Conservation (phyloP, 2,329 filamentous ascomycete species). For the Scytalidium lignicola region DNA sequence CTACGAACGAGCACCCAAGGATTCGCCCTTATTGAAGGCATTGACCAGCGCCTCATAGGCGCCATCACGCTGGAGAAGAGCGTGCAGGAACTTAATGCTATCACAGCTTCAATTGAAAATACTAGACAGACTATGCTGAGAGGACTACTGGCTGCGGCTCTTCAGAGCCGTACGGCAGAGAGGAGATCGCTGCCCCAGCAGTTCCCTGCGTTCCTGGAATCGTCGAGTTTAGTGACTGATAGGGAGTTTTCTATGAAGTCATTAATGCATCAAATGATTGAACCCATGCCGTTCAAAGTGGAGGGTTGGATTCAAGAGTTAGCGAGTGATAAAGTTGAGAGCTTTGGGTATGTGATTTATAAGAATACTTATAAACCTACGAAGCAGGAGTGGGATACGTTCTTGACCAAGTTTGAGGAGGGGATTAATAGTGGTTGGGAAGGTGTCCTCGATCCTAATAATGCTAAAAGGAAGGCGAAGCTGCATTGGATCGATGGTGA, state of each 20-base stretch:
- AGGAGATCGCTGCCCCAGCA: not conserved
- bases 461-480: slow-evolving; percentile 11
- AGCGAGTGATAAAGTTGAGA: slow-evolving; percentile 6
- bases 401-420: slow-evolving; percentile 4
- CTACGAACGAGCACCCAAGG: slow-evolving; percentile 12
- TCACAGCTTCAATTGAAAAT: slow-evolving; percentile 9
- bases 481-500: slow-evolving; percentile 18
- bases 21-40: slow-evolving; percentile 9
- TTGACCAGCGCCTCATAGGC: slow-evolving; percentile 6
- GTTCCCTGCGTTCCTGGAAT: slow-evolving; percentile 13
- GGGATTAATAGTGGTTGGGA: slow-evolving; percentile 13
- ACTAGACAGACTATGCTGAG: not conserved
- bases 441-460: slow-evolving; percentile 8
- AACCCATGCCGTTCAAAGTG: slow-evolving; percentile 4
- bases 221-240: slow-evolving; percentile 10
- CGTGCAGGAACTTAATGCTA: slow-evolving; percentile 5
- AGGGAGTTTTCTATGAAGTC: slow-evolving; percentile 13
- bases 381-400: slow-evolving; percentile 13
- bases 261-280: slow-evolving; percentile 10
- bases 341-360: slow-evolving; percentile 18
- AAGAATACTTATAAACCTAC: slow-evolving; percentile 11
- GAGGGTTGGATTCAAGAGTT: slow-evolving; percentile 11
- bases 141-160: not conserved
- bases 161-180: not conserved
- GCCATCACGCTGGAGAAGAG: slow-evolving; percentile 4